Conservation (phyloP, 2,329 filamentous ascomycete species). For the Bipolaris gigantea region DNA sequence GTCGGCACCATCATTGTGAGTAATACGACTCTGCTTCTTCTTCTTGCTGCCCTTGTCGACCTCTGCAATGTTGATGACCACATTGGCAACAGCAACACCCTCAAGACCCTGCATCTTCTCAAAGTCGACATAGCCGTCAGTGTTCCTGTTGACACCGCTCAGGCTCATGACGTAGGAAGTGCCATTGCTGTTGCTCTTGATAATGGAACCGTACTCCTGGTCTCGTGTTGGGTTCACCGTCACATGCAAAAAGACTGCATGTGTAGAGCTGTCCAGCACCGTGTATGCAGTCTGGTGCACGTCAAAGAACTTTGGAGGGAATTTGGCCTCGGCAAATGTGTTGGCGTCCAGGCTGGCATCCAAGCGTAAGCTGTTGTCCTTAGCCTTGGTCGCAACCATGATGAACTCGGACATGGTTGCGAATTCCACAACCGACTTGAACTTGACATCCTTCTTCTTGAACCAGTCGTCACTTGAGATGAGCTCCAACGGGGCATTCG, state of each 20-base stretch:
- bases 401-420: constrained; percentile 98
- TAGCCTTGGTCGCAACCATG: constrained; percentile 72
- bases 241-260: constrained; percentile 92
- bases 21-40: constrained; percentile 86
- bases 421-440: constrained; percentile 77
- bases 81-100: constrained; percentile 84
- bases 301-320: constrained; percentile 82
- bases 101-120: constrained; percentile 94
- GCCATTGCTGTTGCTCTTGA: constrained; percentile 98
- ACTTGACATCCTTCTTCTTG: constrained; percentile 63
- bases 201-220: constrained; percentile 77
- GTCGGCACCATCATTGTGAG: constrained; percentile 91
- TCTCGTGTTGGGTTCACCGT: constrained; percentile 69
- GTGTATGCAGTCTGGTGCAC: constrained; percentile 83
- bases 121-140: constrained; percentile 82
- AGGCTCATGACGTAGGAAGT: constrained; percentile 90
- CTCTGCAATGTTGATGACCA: constrained; percentile 73
- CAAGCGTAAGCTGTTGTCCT: constrained; percentile 71
- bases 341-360: constrained; percentile 83
- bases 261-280: constrained; percentile 90
- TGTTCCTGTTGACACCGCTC: constrained; percentile 77
- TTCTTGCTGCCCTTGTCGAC: constrained; percentile 68
- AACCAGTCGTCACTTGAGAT: constrained; percentile 81
- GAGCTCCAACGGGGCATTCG: constrained; percentile 66
- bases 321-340: constrained; percentile 78